Conservation (phyloP, 805 yeast genomes). For the Torulaspora gathmanii region DNA sequence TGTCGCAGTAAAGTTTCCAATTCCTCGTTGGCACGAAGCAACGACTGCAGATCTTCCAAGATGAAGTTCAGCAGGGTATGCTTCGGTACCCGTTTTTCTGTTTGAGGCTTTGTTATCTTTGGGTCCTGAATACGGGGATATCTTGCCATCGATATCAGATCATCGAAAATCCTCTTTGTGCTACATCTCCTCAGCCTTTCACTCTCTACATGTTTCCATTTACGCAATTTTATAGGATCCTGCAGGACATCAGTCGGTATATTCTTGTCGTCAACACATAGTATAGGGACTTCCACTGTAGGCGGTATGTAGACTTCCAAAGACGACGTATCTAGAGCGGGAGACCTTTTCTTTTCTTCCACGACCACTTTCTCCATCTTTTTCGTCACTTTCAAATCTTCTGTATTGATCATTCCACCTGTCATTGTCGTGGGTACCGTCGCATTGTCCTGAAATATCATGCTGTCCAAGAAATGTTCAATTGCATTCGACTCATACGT, state of each 20-base stretch:
- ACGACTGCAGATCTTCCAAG: constrained; percentile 30
- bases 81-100: constrained; percentile 33
- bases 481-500: constrained; percentile 34
- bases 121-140: constrained; percentile 18
- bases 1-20: constrained; percentile 17
- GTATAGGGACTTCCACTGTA: constrained; percentile 25
- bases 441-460: constrained; percentile 14
- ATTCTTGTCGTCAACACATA: constrained; percentile 21
- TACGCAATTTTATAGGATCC: constrained; percentile 23
- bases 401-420: constrained; percentile 2
- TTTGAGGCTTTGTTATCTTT: constrained; percentile 9
- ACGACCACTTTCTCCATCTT: not conserved
- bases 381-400: constrained; percentile 2
- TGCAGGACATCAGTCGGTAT: constrained; percentile 21
- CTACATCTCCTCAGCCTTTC: constrained; percentile 32
- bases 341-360: not conserved
- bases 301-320: constrained; percentile 15
- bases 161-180: constrained; percentile 30
- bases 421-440: not conserved
- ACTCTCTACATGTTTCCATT: constrained; percentile 35
- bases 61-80: constrained; percentile 29
- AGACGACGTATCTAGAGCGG: not conserved
- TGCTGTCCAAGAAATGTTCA: constrained; percentile 32
- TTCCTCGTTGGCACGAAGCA: constrained; percentile 28
- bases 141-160: constrained; percentile 23